phyloP scores from a whole-genome alignment of 1,284 basidiomycete genomes.

The Microbotryomycetes sp. region DNA sequence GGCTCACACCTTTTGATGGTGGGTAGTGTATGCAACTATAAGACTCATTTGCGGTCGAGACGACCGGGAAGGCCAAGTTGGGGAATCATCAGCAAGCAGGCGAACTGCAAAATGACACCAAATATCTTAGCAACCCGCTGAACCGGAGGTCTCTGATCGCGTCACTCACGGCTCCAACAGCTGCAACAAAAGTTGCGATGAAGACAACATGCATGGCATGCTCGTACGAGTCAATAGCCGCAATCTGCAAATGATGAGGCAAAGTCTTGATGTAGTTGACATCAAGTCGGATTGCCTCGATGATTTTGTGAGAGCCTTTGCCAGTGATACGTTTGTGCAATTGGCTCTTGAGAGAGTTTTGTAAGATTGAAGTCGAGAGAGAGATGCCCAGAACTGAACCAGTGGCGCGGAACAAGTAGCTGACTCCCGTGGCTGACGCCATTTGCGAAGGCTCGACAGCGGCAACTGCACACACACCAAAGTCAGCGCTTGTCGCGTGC shows the following conservation, averaged over 20 bases:
- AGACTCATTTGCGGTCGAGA: constrained; percentile 25
- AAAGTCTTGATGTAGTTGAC: constrained; percentile 38
- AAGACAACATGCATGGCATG: constrained; percentile 43
- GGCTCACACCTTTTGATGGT: no score
- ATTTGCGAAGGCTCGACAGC: constrained; percentile 42
- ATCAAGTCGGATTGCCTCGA: constrained; percentile 40
- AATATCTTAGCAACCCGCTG: neutral
- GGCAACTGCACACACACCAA: constrained; percentile 36
- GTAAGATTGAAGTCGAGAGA: constrained; percentile 42
- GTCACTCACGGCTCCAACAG: constrained; percentile 33
- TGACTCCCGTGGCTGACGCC: constrained; percentile 42
- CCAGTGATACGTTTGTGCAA: constrained; percentile 36
- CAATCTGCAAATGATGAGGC: constrained; percentile 25
- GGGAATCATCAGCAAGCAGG: constrained; percentile 40
- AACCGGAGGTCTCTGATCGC: neutral
- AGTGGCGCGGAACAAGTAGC: constrained; percentile 44
- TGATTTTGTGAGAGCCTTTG: constrained; percentile 31
- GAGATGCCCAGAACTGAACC: constrained; percentile 45
- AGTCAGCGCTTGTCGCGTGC: neutral
- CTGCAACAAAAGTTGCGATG: constrained; percentile 40
- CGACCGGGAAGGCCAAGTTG: constrained; percentile 40
- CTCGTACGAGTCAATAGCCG: constrained; percentile 42
- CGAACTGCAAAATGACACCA: constrained; percentile 22
- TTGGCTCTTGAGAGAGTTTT: constrained; percentile 40
- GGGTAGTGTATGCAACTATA: no score